A percentile compares a stretch with the other conserved stretches of the same genome.
These are phyloP conservation scores for Pythium insidiosum DNA, from an alignment of 352 stramenopile genomes.

Conservation along the genomic window DNA sequence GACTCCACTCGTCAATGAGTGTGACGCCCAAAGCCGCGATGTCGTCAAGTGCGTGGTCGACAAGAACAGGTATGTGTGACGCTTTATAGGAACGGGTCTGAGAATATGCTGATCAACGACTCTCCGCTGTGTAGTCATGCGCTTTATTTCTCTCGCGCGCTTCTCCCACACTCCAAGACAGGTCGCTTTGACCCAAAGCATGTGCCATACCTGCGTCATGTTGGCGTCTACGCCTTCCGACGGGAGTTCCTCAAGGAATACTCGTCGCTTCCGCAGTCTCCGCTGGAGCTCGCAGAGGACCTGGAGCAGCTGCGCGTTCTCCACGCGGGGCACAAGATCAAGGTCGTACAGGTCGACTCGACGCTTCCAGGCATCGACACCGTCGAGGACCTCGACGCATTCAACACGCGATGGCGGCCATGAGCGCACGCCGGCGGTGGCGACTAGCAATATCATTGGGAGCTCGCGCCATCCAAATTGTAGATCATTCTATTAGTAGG, in stretches of 20 bases:
- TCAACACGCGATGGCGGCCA: constrained; percentile 42
- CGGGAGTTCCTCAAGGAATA: constrained; percentile 66
- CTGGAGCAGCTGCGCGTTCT: constrained; percentile 82
- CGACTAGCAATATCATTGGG: no score
- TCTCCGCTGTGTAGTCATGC: constrained; percentile 34
- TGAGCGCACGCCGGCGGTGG: no score
- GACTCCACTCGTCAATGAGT: constrained; percentile 50
- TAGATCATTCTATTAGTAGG: no score
- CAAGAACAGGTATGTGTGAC: constrained; percentile 32
- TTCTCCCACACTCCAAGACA: constrained; percentile 72
- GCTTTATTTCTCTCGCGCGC: constrained; percentile 77
- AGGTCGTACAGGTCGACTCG: constrained; percentile 47
- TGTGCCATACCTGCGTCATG: constrained; percentile 58
- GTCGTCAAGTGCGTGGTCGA: constrained; percentile 76
- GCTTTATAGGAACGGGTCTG: neutral
- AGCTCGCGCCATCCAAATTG: no score
- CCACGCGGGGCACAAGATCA: constrained; percentile 67
- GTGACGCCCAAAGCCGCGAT: constrained; percentile 43
- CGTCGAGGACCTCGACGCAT: constrained; percentile 41
- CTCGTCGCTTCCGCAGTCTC: constrained; percentile 38
- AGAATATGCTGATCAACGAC: neutral
- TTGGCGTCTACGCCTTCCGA: constrained; percentile 78
- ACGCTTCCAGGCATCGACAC: constrained; percentile 68
- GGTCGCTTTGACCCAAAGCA: constrained; percentile 39
- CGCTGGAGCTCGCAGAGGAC: constrained; percentile 59